These are phyloP conservation scores for Acacia crassicarpa DNA, from an alignment of 306 rosid species.

Conservation along the genomic window DNA sequence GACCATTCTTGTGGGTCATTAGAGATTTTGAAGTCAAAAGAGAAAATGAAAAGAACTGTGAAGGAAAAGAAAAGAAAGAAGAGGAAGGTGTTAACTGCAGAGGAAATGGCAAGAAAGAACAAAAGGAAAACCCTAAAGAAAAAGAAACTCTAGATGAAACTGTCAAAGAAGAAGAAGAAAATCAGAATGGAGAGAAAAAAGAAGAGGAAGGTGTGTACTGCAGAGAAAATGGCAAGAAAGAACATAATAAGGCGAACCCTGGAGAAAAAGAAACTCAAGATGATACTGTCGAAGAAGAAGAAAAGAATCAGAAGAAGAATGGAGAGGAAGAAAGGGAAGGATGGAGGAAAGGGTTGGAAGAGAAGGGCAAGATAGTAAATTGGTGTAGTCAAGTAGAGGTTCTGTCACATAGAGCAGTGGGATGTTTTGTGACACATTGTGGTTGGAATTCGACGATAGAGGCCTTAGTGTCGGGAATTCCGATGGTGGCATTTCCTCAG, in stretches of 20 bases:
- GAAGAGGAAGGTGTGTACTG: too few species aligned
- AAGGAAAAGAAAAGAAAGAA: too few species aligned
- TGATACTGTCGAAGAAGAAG: neutral
- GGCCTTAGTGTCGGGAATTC: neutral
- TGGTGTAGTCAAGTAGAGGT: constrained; percentile 51
- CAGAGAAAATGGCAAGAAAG: neutral
- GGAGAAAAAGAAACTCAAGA: neutral
- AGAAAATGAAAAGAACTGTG: accelerated
- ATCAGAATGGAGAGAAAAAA: too few species aligned
- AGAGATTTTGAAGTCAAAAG: neutral
- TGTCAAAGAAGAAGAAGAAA: neutral
- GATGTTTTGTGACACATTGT: neutral
- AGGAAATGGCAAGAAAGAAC: neutral
- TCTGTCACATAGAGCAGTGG: neutral
- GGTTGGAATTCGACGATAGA: constrained; percentile 1
- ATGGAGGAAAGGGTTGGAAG: constrained; percentile 15
- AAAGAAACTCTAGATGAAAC: neutral
- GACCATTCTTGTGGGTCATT: constrained; percentile 49
- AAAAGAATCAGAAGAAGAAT: neutral
- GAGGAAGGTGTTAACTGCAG: too few species aligned
- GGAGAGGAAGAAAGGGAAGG: neutral
- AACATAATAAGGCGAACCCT: neutral
- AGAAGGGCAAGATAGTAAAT: constrained; percentile 30
- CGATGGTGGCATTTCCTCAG: neutral
- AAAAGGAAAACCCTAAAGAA: neutral